phyloP scores from a whole-genome alignment of 768 basidiomycete genomes.

The Leccinum subtestaceum region DNA sequence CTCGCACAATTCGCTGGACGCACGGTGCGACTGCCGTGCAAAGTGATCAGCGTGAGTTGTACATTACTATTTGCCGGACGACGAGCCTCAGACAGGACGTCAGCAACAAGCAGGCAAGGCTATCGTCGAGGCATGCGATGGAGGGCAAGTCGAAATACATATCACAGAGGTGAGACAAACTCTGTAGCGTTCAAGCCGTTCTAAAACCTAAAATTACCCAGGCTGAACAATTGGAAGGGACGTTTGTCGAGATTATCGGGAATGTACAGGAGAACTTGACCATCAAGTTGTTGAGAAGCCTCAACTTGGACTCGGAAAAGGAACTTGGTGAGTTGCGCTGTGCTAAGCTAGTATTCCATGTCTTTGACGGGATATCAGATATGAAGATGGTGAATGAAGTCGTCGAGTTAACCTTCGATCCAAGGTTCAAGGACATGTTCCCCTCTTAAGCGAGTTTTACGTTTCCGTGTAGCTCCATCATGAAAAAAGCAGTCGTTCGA shows the following conservation, averaged over 20 bases:
- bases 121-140: conserved; percentile 65
- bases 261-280: conserved; percentile 52
- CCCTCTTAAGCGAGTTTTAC: conserved; percentile 13
- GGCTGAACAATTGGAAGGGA: conserved; percentile 46
- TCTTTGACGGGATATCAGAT: conserved; percentile 36
- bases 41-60: conserved; percentile 49
- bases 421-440: conserved; percentile 54
- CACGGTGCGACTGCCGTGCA: conserved; percentile 60
- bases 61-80: not conserved
- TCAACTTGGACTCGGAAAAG: conserved; percentile 51
- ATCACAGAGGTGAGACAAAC: conserved; percentile 38
- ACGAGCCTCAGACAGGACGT: not conserved
- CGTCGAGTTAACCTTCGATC: conserved; percentile 59
- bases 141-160: conserved; percentile 53
- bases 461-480: not conserved
- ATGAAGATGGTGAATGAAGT: conserved; percentile 61
- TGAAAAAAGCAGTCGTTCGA: not conserved
- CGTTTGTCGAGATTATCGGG: conserved; percentile 69
- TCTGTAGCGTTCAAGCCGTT: not conserved
- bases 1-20: conserved; percentile 51
- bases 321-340: conserved; percentile 53
- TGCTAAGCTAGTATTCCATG: not conserved
- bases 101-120: conserved; percentile 43
- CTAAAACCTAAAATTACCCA: conserved; percentile 17
- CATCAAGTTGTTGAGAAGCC: conserved; percentile 50